Evolutionary conservation across 768 basidiomycete species (phyloP).

Genomic region (Suillus variegatus): DNA sequence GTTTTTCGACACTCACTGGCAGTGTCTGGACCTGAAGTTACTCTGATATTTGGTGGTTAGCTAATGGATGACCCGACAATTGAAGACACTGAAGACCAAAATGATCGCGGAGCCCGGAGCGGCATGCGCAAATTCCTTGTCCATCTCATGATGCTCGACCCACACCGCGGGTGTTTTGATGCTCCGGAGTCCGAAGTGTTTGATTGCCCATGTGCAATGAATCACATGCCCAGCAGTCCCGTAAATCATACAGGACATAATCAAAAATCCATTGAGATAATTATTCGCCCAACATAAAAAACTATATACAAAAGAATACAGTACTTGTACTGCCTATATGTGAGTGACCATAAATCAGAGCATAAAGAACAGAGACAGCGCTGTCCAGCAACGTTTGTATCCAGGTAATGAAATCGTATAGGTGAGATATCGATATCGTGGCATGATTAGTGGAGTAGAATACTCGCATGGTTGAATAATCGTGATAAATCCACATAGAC

Average conservation of each 20-base stretch:
- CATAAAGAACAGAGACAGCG: background rate
- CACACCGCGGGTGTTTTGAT: background rate
- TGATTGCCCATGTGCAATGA: background rate
- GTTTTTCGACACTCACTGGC: background rate
- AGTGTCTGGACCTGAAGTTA: background rate
- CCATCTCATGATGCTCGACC: background rate
- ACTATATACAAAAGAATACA: constrained; percentile 5
- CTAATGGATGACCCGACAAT: background rate
- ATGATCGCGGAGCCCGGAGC: background rate
- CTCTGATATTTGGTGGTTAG: background rate
- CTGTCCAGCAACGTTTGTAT: background rate
- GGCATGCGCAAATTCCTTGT: background rate
- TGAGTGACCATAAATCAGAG: constrained; percentile 2
- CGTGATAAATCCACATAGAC: background rate
- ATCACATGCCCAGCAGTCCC: background rate
- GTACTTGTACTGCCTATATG: background rate
- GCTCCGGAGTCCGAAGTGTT: background rate
- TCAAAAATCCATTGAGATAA: background rate
- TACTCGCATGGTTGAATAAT: background rate
- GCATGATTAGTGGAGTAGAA: background rate
- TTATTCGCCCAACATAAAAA: background rate
- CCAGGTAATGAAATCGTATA: background rate
- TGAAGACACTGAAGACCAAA: background rate
- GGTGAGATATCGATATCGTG: constrained; percentile 2
- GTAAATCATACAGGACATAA: background rate